Conservation (phyloP, 306 rosid species). For the Rosa lucieae region DNA sequence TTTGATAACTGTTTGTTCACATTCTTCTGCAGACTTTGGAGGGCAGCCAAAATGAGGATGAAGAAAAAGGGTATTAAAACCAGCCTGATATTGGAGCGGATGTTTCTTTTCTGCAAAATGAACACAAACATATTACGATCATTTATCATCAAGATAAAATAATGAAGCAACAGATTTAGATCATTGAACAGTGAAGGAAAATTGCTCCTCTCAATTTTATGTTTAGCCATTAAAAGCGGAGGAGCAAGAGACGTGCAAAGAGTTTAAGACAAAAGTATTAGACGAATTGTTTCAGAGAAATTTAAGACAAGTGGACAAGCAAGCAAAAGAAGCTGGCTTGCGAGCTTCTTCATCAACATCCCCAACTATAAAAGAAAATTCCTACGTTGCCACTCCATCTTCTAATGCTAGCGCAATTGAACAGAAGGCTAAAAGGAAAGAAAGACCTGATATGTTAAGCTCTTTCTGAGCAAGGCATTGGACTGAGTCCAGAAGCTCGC, state of each 20-base stretch:
- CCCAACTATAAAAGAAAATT: too few species aligned
- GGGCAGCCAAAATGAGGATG: neutral
- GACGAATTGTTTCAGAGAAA: neutral
- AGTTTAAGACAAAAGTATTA: neutral
- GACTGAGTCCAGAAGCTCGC: conserved; percentile 85
- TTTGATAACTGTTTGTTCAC: neutral
- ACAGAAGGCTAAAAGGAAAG: neutral
- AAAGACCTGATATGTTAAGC: conserved; percentile 70
- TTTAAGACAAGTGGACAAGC: neutral
- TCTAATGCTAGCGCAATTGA: too few species aligned
- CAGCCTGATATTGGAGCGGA: conserved; percentile 51
- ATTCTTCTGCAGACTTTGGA: neutral
- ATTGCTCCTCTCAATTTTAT: neutral
- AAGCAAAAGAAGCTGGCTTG: neutral
- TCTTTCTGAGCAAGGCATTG: conserved; percentile 77
- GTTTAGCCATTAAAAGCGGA: neutral
- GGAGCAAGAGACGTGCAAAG: neutral
- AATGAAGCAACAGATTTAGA: neutral
- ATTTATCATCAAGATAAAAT: neutral
- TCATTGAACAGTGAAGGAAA: neutral
- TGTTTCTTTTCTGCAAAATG: conserved; percentile 61
- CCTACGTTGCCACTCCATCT: too few species aligned
- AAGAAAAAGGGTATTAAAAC: conserved; percentile 56
- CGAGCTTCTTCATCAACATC: too few species aligned
- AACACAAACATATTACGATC: neutral